phyloP scores from a whole-genome alignment of 257 asterid species.

The Galeopsis tetrahit region DNA sequence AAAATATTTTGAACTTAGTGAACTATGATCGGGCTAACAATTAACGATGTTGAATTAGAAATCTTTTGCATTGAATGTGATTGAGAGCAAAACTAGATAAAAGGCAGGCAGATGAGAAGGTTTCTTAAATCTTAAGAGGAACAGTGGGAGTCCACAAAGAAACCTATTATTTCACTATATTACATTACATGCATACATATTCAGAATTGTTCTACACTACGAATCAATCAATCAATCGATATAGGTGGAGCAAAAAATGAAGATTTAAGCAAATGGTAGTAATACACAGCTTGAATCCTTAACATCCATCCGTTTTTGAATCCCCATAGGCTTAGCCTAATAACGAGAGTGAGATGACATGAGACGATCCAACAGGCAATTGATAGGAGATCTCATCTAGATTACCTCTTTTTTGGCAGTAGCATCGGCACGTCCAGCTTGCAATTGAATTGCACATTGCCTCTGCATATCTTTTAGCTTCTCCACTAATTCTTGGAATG shows the following conservation, averaged over 20 bases:
- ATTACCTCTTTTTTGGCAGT: slow-evolving; percentile 48
- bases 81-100: too few relatives aligned
- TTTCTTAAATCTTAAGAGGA: background rate
- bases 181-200: background rate
- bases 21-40: too few relatives aligned
- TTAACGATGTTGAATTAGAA: too few relatives aligned
- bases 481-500: slow-evolving; percentile 85
- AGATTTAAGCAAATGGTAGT: background rate
- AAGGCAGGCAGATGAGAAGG: background rate
- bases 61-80: too few relatives aligned
- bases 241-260: slow-evolving; percentile 22
- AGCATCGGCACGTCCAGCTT: slow-evolving; percentile 62
- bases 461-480: slow-evolving; percentile 75
- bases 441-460: slow-evolving; percentile 58
- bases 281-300: background rate
- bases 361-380: slow-evolving; percentile 33
- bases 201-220: slow-evolving; percentile 19
- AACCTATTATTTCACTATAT: background rate
- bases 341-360: background rate
- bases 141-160: background rate
- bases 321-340: slow-evolving; percentile 16
- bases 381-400: background rate
- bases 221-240: background rate
- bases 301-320: background rate
- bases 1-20: too few relatives aligned